A percentile compares a stretch with the other conserved stretches of the same genome.
Conservation (phyloP, 495 filamentous ascomycete species). For the Articulospora tetracladia region DNA sequence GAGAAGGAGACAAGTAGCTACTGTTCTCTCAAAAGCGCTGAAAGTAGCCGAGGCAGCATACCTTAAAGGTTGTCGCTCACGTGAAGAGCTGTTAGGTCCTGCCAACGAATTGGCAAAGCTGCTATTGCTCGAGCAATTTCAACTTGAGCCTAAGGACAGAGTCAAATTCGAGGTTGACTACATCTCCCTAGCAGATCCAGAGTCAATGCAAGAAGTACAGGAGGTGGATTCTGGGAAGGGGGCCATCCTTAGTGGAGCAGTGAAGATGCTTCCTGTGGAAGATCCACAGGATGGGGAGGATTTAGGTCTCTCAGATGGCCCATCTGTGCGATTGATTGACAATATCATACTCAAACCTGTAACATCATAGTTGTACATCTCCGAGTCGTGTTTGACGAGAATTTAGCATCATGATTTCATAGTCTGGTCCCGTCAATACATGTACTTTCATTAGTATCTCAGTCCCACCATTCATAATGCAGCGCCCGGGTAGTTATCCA, state of each 20-base stretch:
- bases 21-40: constrained; percentile 65
- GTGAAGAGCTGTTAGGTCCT: constrained; percentile 63
- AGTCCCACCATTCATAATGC: neutral
- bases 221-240: constrained; percentile 62
- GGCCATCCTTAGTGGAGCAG: constrained; percentile 80
- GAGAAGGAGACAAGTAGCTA: constrained; percentile 65
- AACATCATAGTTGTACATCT: constrained; percentile 1
- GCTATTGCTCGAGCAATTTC: constrained; percentile 56
- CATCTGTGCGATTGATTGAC: constrained; percentile 83
- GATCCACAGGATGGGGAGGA: constrained; percentile 63
- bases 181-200: constrained; percentile 78
- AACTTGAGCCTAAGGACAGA: constrained; percentile 55
- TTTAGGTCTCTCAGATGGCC: constrained; percentile 62
- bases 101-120: constrained; percentile 50
- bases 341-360: constrained; percentile 73
- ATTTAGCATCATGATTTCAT: neutral
- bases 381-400: neutral
- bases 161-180: constrained; percentile 84
- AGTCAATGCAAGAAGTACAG: constrained; percentile 72
- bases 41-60: constrained; percentile 68
- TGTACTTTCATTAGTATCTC: neutral
- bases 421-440: neutral
- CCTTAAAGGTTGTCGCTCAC: constrained; percentile 45
- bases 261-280: constrained; percentile 85
- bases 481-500: neutral